A percentile compares a stretch with the other conserved stretches of the same genome.
Conservation (phyloP, 2,329 filamentous ascomycete species). For the Colletotrichum sp. region DNA sequence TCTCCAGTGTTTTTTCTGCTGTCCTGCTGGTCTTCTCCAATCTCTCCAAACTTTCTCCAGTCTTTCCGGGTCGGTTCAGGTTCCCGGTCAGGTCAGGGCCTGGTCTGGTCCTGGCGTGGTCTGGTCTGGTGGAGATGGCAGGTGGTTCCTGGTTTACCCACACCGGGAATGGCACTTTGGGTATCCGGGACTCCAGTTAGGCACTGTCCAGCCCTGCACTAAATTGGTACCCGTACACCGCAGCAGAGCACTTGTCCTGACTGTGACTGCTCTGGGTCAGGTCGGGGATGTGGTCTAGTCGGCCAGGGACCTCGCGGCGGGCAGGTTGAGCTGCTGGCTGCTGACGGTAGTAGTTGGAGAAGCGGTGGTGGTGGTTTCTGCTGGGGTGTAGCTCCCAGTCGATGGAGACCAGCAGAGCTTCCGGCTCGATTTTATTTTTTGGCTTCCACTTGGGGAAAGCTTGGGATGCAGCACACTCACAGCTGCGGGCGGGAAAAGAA, state of each 20-base stretch:
- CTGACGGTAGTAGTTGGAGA: not conserved
- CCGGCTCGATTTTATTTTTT: not conserved
- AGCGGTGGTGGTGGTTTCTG: not conserved
- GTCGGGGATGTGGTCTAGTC: not conserved
- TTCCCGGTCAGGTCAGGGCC: conserved; percentile 1
- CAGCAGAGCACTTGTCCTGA: not conserved
- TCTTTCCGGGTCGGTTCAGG: not conserved
- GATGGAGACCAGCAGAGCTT: not conserved
- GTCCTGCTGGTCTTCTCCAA: not conserved
- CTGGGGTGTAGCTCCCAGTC: conserved; percentile 6
- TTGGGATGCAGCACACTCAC: not conserved
- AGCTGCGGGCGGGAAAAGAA: not conserved
- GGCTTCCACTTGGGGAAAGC: conserved; percentile 5
- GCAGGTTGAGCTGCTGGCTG: not conserved
- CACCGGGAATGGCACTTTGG: not conserved
- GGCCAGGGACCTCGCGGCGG: not conserved
- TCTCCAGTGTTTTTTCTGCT: not conserved
- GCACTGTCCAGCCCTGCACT: not conserved
- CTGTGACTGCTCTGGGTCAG: not conserved
- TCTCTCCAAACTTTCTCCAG: not conserved
- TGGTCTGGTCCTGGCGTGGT: not conserved
- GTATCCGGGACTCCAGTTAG: not conserved
- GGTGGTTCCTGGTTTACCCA: not conserved
- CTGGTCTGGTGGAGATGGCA: conserved; percentile 6
- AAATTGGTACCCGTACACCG: not conserved